A percentile compares a stretch with the other conserved stretches of the same genome.
Conservation (phyloP, 1,284 basidiomycete genomes). For the Phaffia rhodozyma region DNA sequence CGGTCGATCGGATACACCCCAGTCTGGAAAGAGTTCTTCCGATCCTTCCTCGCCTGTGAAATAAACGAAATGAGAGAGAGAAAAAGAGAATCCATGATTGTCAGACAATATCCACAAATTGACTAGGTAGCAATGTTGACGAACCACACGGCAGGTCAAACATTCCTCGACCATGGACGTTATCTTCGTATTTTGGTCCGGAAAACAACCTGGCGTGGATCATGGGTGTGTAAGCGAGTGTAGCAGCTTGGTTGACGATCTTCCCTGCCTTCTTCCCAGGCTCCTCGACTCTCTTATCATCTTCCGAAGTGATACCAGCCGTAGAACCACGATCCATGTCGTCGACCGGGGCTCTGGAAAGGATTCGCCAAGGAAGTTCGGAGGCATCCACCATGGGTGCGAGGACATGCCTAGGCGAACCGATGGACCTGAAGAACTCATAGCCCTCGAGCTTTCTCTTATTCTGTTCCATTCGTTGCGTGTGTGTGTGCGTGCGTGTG, state of each 20-base stretch:
- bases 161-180: constrained; percentile 47
- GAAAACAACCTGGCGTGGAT: constrained; percentile 85
- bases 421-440: constrained; percentile 69
- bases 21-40: constrained; percentile 28
- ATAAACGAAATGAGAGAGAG: neutral
- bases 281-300: neutral
- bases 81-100: neutral
- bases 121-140: constrained; percentile 43
- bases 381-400: constrained; percentile 98
- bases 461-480: neutral
- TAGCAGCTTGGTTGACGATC: constrained; percentile 27
- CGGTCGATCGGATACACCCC: constrained; percentile 53
- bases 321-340: too few species aligned
- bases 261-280: neutral
- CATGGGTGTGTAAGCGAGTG: constrained; percentile 93
- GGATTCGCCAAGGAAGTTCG: constrained; percentile 81
- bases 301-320: constrained; percentile 34
- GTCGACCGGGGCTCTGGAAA: constrained; percentile 78
- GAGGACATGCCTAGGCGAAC: constrained; percentile 75
- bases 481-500: too few species aligned
- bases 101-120: too few species aligned
- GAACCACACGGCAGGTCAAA: constrained; percentile 59
- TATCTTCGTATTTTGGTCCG: constrained; percentile 26
- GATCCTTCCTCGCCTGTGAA: constrained; percentile 33
- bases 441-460: constrained; percentile 55